Base-by-base conservation (phyloP, 2,329 filamentous ascomycete genomes). In the Diaporthe sp. region DNA sequence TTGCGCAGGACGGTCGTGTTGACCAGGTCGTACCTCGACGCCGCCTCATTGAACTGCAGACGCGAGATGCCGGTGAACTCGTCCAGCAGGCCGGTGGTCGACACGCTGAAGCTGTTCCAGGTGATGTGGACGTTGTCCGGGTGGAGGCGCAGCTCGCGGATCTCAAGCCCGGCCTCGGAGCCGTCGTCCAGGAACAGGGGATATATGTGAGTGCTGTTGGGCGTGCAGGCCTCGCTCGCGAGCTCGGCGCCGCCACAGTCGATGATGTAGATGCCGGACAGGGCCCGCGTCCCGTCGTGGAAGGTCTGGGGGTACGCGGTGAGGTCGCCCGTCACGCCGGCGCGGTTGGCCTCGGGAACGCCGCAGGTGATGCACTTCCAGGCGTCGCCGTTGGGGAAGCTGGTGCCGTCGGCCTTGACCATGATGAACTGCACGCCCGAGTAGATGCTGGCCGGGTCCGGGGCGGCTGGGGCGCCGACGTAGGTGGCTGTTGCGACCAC, bases 311-410 rank as follows among this genome's bases (percentile, higher is more conserved):
- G 85, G 75, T 88, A 89, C 62, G 80, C 80, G 4, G 78, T 58
- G 1, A 80, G 77, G 28, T 67, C 61, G 28, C 61, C 61, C 19
- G 61, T 49, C 61, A 65, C 61, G 42, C 61, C 61, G 42, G 25
- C 61, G 1, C 61, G 42, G 61, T 86, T 85, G 42, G 79, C 77
- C 2, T 68, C 77, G 0, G 84, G 81, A 0, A 88, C 81, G 2
- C 83, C 86, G 72, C 87, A 88, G 42, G 82, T 88, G 6, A 88
- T 72, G 72, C 87, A 88, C 76, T 87, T 88, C 86, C 86, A 89
- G 0, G 83, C 67, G 75, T 87, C 85, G 0, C 87, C 87, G 69
- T 86, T 87, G 1, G 81, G 62, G 58, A 88, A 88, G 0, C 74
- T 81, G 3, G 79, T 83, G 1, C 82, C 83, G 72, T 88, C 84